phyloP scores from a whole-genome alignment of 495 filamentous ascomycete genomes.

The Daldinia bambusicola region DNA sequence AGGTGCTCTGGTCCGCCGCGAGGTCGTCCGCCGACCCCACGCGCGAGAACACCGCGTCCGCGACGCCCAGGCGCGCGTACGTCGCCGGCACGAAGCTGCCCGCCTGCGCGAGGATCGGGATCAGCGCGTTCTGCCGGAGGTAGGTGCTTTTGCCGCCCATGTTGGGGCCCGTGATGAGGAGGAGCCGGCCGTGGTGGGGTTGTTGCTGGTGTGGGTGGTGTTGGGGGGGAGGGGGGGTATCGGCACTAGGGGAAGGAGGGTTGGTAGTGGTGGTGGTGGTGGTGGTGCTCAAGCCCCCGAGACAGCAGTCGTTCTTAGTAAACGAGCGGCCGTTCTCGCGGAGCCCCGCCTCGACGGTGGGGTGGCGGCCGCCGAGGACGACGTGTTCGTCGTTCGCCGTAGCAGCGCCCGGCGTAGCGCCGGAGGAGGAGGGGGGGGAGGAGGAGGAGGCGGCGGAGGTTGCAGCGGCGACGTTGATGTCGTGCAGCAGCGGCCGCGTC shows the following conservation, averaged over 20 bases:
- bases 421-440: too few species aligned
- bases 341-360: constrained; percentile 86
- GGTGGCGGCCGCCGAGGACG: constrained; percentile 86
- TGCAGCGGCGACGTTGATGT: constrained; percentile 46
- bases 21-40: constrained; percentile 94
- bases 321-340: constrained; percentile 83
- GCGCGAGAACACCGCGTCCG: constrained; percentile 91
- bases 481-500: constrained; percentile 75
- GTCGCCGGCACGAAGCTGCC: constrained; percentile 91
- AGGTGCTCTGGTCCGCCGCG: constrained; percentile 91
- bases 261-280: neutral
- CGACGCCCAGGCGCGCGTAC: constrained; percentile 83
- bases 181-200: constrained; percentile 69
- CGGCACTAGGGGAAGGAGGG: too few species aligned
- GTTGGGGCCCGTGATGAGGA: constrained; percentile 97
- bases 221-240: too few species aligned
- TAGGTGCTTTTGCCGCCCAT: constrained; percentile 99
- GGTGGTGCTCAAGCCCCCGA: constrained; percentile 58
- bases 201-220: neutral
- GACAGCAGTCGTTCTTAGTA: constrained; percentile 84
- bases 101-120: constrained; percentile 90
- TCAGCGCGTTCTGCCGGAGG: constrained; percentile 91
- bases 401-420: too few species aligned
- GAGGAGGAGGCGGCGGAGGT: neutral
- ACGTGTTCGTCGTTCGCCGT: constrained; percentile 20